Evolutionary conservation across 768 basidiomycete genomes (phyloP).

Genomic region (Nevesoporus exiguus): DNA sequence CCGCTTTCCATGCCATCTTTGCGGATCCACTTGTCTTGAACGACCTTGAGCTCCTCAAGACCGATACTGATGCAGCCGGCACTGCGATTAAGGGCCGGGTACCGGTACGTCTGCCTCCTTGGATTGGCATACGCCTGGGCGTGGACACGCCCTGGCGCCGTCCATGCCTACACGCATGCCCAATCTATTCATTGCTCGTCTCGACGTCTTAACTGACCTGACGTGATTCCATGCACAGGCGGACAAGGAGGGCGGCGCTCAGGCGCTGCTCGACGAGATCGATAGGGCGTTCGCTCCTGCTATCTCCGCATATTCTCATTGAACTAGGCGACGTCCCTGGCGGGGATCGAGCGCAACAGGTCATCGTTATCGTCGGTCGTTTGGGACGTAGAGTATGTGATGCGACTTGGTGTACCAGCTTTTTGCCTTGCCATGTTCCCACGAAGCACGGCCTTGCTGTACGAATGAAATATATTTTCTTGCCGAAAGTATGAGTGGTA

Average conservation of each 20-base stretch:
- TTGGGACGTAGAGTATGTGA: neutral
- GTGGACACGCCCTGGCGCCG: neutral
- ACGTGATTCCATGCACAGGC: neutral
- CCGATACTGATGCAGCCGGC: neutral
- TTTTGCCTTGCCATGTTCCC: neutral
- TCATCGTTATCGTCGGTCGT: no score
- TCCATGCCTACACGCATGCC: neutral
- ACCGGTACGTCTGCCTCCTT: constrained; percentile 5
- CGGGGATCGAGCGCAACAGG: neutral
- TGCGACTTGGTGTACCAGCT: neutral
- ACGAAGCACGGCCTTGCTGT: neutral
- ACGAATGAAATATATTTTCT: neutral
- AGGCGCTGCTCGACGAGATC: neutral
- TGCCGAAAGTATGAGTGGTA: no score
- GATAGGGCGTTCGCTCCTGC: neutral
- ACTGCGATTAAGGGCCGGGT: neutral
- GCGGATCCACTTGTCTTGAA: fast-evolving
- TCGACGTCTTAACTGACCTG: neutral
- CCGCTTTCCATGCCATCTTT: fast-evolving
- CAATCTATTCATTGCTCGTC: no score
- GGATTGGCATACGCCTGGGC: neutral
- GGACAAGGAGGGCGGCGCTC: neutral
- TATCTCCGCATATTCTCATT: neutral
- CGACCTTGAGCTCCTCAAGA: neutral
- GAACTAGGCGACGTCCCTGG: neutral